Evolutionary conservation across 2,329 filamentous ascomycete species (phyloP).

Genomic region (Aspergillus hortae): DNA sequence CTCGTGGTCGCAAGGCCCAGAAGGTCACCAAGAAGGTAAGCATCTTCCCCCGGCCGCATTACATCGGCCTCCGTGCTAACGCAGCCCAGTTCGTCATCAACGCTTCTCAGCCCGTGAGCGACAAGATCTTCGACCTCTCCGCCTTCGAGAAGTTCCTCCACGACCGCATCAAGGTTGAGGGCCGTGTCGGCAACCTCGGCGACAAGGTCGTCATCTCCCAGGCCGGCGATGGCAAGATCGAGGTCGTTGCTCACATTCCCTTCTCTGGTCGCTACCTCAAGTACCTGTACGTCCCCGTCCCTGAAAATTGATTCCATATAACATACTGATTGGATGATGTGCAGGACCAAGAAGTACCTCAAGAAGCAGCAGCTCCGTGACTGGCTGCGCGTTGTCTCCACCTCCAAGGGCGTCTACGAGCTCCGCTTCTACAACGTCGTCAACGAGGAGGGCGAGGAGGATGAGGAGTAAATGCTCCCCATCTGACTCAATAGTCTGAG

Average conservation of each 20-base stretch:
- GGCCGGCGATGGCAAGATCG: constrained; percentile 93
- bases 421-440: constrained; percentile 99
- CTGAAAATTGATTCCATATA: background rate
- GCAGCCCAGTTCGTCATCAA: constrained; percentile 83
- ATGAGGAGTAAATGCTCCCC: constrained; percentile 77
- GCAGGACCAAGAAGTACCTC: constrained; percentile 99
- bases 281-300: constrained; percentile 74
- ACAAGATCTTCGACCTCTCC: constrained; percentile 99
- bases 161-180: constrained; percentile 99
- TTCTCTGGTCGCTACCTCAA: constrained; percentile 99
- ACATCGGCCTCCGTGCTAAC: constrained; percentile 32
- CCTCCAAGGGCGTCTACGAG: constrained; percentile 97
- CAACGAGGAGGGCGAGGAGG: constrained; percentile 95
- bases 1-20: constrained; percentile 45
- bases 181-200: constrained; percentile 96
- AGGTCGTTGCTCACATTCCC: constrained; percentile 95
- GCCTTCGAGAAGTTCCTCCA: constrained; percentile 99
- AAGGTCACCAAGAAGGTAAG: constrained; percentile 49
- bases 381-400: constrained; percentile 98
- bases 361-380: constrained; percentile 99
- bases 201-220: constrained; percentile 87
- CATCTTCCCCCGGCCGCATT: too few species aligned
- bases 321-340: background rate
- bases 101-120: constrained; percentile 93
- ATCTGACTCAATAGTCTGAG: background rate